Evolutionary conservation across 164 flowering plant species (phyloP), one percentile per base, ranked within the genome.

Genomic region (Pachysandra terminalis): DNA sequence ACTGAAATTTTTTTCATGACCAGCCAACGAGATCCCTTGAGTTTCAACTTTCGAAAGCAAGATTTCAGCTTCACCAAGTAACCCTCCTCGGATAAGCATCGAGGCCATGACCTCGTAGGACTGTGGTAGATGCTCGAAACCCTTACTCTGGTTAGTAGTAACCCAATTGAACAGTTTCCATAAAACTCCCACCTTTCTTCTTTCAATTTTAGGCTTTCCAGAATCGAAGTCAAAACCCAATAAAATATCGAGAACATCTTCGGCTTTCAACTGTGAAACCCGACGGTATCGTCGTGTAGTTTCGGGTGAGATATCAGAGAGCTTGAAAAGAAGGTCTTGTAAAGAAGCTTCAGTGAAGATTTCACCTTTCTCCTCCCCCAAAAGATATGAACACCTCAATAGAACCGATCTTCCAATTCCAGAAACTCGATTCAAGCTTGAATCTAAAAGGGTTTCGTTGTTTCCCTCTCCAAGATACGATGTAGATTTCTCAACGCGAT

Each of bases 151-250:
- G 23, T 72, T 63, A 63, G 70, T 64, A 71, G 84, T n/a, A n/a
- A n/a, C 87, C 90, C 87, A 84, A 64, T 73, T 83, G 78, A 89
- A 95, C 77, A 95, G 74, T 60, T 63, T 78, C 96, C 91, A 90
- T 55, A 90, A 80, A 77, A 74, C 60, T 48, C 66, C 81, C 61
- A 89, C 91, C 74, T 82, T 86, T 71, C 54, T 68, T 54, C 69
- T 62, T 73, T 72, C 80, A 75, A 71, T 9, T 9, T 61, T 77
- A 51, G 16, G 68, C 1, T 74, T 74, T 51, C 63, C 68, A 51
- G 68, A 48, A 59, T 75, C 78, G 40, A 22, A 67, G 17, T 82
- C 73, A 70, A 85, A 87, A 66, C 79, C 82, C 76, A 74, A 48
- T n/a, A 92, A 77, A 51, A 95, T 66, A 73, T 81, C 83, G 58